Evolutionary conservation across 129 eudicot species (phyloP).

Genomic region (Cynara cardunculus): DNA sequence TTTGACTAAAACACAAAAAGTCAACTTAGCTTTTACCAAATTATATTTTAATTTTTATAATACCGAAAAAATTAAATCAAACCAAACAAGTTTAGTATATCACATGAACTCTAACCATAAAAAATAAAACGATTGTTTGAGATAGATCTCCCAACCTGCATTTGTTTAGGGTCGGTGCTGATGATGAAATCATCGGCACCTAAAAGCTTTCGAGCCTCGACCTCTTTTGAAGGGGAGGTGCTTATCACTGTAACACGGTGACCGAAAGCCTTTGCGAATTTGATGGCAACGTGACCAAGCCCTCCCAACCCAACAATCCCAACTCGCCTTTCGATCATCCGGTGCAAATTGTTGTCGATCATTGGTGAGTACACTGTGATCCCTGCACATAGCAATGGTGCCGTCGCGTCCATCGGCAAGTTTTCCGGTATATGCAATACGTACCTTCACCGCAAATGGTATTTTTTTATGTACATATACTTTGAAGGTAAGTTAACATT

Average conservation of each 20-base stretch:
- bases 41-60: background rate
- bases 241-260: slow-evolving; percentile 90
- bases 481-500: too few relatives aligned
- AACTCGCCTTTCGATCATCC: slow-evolving; percentile 37
- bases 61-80: background rate
- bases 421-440: slow-evolving; percentile 70
- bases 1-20: slow-evolving; percentile 35
- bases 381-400: slow-evolving; percentile 91
- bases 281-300: slow-evolving; percentile 80
- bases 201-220: slow-evolving; percentile 56
- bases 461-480: background rate
- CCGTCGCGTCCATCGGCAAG: slow-evolving; percentile 72
- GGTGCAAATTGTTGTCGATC: slow-evolving; percentile 44
- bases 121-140: too few relatives aligned
- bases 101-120: too few relatives aligned
- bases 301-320: slow-evolving; percentile 90
- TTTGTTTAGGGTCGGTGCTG: slow-evolving; percentile 57
- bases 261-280: slow-evolving; percentile 83
- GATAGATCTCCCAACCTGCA: slow-evolving; percentile 43
- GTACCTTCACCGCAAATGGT: slow-evolving; percentile 32
- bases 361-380: slow-evolving; percentile 72
- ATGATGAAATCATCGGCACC: slow-evolving; percentile 80
- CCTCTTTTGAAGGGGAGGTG: slow-evolving; percentile 79
- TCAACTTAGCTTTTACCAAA: background rate
- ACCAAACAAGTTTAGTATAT: background rate